Conservation (phyloP, 1,284 basidiomycete genomes). For the Amylostereum chailletii region DNA sequence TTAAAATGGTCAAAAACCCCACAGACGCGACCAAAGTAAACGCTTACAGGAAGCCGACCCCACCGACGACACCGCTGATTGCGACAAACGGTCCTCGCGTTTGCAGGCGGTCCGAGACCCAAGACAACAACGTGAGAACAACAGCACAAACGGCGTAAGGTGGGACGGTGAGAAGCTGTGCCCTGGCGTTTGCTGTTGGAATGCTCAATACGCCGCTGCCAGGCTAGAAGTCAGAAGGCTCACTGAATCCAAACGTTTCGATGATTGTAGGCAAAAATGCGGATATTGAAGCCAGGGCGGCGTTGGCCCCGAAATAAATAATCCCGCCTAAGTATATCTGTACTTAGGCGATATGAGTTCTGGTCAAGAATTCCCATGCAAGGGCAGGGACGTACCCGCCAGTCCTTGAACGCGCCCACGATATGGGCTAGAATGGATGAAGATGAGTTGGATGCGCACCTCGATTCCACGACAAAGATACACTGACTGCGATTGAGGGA, state of each 20-base stretch:
- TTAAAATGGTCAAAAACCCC: not conserved
- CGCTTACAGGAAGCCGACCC: slow-evolving; percentile 58
- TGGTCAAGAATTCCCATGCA: slow-evolving; percentile 1
- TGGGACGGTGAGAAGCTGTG: slow-evolving; percentile 72
- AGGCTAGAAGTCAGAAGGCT: slow-evolving; percentile 8
- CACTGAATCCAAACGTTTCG: slow-evolving; percentile 57
- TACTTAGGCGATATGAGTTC: slow-evolving; percentile 3
- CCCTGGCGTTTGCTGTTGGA: slow-evolving; percentile 35
- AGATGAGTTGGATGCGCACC: not conserved
- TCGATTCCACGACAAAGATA: slow-evolving; percentile 13
- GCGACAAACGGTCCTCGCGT: slow-evolving; percentile 57
- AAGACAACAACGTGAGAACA: slow-evolving; percentile 56
- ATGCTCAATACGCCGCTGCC: not conserved
- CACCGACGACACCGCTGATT: slow-evolving; percentile 39
- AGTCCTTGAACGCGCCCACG: slow-evolving; percentile 58
- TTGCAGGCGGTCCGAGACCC: slow-evolving; percentile 65
- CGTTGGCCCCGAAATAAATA: slow-evolving; percentile 77
- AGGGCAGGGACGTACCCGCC: slow-evolving; percentile 40
- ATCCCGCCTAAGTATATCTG: slow-evolving; percentile 56
- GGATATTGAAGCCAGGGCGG: slow-evolving; percentile 68
- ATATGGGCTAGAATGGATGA: slow-evolving; percentile 41
- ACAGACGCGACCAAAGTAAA: not conserved
- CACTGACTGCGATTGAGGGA: slow-evolving; percentile 55
- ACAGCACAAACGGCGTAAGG: slow-evolving; percentile 71
- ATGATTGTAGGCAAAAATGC: slow-evolving; percentile 85